A percentile compares a stretch with the other conserved stretches of the same genome.
Conservation (phyloP, 805 yeast species). For the Starmerella scarabaei region DNA sequence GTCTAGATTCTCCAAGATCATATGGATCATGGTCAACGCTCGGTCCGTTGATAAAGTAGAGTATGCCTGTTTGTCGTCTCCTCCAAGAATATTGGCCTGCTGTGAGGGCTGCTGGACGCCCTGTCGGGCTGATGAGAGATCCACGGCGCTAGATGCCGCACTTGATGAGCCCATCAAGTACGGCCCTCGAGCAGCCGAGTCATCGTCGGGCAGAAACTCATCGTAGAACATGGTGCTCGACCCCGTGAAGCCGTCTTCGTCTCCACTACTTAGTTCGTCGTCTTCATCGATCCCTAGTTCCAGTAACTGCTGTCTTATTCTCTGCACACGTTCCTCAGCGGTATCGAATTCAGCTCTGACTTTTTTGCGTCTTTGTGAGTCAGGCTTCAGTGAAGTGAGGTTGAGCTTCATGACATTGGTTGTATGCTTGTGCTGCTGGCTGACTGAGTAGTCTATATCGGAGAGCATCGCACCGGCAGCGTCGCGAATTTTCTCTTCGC, state of each 20-base stretch:
- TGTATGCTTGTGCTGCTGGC: conserved; percentile 5
- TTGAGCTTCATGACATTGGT: conserved; percentile 3
- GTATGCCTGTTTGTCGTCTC: background rate
- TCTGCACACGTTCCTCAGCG: conserved; percentile 15
- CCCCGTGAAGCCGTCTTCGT: conserved; percentile 9
- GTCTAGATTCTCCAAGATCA: conserved; percentile 13
- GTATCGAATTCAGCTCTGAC: conserved; percentile 18
- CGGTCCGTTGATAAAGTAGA: background rate
- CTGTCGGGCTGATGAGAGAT: conserved; percentile 2
- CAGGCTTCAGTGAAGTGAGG: conserved; percentile 8
- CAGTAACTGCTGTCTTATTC: conserved; percentile 20
- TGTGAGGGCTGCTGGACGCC: background rate
- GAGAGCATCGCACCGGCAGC: conserved; percentile 29
- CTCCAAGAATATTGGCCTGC: background rate
- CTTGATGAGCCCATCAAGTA: conserved; percentile 4
- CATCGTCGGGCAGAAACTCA: conserved; percentile 6
- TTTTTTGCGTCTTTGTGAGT: conserved; percentile 10
- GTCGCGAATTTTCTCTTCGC: conserved; percentile 28
- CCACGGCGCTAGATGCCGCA: conserved; percentile 13
- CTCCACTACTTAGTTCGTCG: conserved; percentile 29
- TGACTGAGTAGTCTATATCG: conserved; percentile 19
- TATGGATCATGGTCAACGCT: conserved; percentile 1
- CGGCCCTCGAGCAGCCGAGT: conserved; percentile 19
- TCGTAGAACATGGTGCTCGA: conserved; percentile 6
- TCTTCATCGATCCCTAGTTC: conserved; percentile 37